These are phyloP conservation scores for Candolleomyces aberdarensis DNA, from an alignment of 768 basidiomycete species.

Conservation along the genomic window DNA sequence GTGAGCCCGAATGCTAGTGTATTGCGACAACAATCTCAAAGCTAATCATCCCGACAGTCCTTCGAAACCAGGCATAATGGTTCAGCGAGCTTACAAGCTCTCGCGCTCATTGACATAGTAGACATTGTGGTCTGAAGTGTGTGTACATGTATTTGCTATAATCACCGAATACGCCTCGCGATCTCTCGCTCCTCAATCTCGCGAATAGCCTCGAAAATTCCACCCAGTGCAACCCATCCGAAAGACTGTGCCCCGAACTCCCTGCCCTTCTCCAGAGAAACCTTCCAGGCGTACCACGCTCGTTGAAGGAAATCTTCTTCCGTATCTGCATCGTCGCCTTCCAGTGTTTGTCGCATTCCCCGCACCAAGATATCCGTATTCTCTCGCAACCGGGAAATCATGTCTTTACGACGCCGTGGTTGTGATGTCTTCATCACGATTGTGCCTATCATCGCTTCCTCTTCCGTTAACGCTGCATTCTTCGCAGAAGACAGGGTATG, in stretches of 20 bases:
- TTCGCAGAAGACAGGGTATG: conserved; percentile 43
- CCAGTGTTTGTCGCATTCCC: conserved; percentile 44
- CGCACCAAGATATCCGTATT: conserved; percentile 51
- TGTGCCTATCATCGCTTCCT: conserved; percentile 63
- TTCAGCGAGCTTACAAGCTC: conserved; percentile 5
- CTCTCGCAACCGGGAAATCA: conserved; percentile 54
- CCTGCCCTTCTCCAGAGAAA: conserved; percentile 32
- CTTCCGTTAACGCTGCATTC: conserved; percentile 49
- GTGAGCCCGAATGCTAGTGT: conserved; percentile 46
- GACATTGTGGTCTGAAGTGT: neutral
- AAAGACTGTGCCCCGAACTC: conserved; percentile 60
- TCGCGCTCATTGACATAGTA: conserved; percentile 14
- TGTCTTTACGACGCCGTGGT: conserved; percentile 47
- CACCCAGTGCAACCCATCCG: conserved; percentile 56
- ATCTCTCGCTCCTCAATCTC: conserved; percentile 39
- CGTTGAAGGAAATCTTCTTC: conserved; percentile 39
- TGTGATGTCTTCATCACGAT: conserved; percentile 63
- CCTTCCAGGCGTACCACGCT: conserved; percentile 56
- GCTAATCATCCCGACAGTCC: conserved; percentile 47
- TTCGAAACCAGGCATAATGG: conserved; percentile 66
- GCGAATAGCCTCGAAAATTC: conserved; percentile 52
- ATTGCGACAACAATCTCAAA: conserved; percentile 18
- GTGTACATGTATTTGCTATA: conserved; percentile 7
- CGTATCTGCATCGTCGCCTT: conserved; percentile 42
- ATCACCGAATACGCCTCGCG: neutral